phyloP scores from a whole-genome alignment of 208 protist species.

The Lotmaria passim region DNA sequence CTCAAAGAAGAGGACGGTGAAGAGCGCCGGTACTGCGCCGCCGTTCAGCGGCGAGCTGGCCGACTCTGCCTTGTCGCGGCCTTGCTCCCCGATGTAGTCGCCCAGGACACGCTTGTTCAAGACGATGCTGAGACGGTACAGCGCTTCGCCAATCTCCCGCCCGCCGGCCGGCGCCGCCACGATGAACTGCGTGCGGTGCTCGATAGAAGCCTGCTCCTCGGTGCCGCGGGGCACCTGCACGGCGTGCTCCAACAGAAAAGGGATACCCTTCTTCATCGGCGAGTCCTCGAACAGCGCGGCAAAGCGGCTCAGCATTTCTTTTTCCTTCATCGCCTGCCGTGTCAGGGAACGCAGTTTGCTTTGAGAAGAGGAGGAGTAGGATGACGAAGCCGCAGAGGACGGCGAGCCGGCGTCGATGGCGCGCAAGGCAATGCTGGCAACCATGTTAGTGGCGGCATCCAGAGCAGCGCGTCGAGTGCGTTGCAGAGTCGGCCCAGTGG shows the following conservation, averaged over 20 bases:
- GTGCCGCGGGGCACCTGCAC: conserved; percentile 42
- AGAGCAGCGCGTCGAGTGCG: conserved; percentile 35
- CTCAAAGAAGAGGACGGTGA: conserved; percentile 78
- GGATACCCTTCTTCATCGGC: conserved; percentile 79
- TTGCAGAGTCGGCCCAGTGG: conserved; percentile 14
- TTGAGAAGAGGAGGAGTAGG: not conserved
- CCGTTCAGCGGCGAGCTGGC: not conserved
- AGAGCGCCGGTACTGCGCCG: conserved; percentile 35
- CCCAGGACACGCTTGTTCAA: conserved; percentile 89
- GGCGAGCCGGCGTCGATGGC: conserved; percentile 13
- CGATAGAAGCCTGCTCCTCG: conserved; percentile 21
- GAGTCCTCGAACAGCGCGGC: conserved; percentile 65
- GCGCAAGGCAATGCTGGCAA: conserved; percentile 37
- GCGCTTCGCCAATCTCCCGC: conserved; percentile 74
- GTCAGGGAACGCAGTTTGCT: conserved; percentile 9
- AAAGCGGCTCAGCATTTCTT: conserved; percentile 68
- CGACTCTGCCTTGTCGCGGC: conserved; percentile 42
- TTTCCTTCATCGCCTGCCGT: conserved; percentile 43
- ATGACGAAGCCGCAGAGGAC: not conserved
- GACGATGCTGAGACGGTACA: conserved; percentile 75
- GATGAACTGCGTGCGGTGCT: conserved; percentile 50
- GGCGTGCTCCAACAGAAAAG: conserved; percentile 72
- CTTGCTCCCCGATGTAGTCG: conserved; percentile 89
- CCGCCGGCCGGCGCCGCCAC: conserved; percentile 72
- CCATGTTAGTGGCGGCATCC: conserved; percentile 39